A percentile compares a stretch with the other conserved stretches of the same genome.
Conservation (phyloP, 257 asterid genomes). For the Solanum sejunctum region DNA sequence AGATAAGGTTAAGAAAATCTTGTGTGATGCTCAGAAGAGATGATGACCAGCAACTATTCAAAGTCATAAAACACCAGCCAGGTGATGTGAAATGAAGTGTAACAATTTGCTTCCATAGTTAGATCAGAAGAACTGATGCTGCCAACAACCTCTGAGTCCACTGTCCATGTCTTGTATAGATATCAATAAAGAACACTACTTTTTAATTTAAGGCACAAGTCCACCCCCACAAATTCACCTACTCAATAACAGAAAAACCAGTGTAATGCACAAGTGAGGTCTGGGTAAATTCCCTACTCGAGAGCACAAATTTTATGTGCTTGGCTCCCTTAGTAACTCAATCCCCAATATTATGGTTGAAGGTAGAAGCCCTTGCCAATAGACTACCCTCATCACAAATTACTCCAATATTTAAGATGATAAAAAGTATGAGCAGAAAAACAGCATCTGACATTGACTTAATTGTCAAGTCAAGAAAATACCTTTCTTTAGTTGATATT, state of each 20-base stretch:
- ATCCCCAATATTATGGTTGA: background rate
- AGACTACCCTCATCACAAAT: background rate
- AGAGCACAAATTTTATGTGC: background rate
- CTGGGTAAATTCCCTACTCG: background rate
- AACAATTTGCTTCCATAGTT: background rate
- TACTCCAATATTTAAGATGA: background rate
- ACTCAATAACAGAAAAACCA: background rate
- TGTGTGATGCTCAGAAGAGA: background rate
- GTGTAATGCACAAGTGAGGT: background rate
- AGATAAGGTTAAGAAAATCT: background rate
- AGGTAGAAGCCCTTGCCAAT: background rate
- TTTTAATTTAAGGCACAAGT: background rate
- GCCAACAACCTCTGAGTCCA: background rate
- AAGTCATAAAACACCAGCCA: background rate
- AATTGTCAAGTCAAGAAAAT: background rate
- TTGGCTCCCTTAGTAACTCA: background rate
- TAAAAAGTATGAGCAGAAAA: background rate
- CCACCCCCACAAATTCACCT: background rate
- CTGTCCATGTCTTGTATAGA: background rate
- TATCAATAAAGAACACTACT: background rate
- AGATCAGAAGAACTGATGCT: background rate
- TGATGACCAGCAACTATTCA: background rate
- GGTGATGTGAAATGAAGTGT: background rate
- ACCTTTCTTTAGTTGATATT: background rate
- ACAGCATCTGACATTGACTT: background rate